A percentile compares a stretch with the other conserved stretches of the same genome.
Evolutionary conservation across 179 eudicot species (phyloP).

Genomic region (Camellia oleifera): DNA sequence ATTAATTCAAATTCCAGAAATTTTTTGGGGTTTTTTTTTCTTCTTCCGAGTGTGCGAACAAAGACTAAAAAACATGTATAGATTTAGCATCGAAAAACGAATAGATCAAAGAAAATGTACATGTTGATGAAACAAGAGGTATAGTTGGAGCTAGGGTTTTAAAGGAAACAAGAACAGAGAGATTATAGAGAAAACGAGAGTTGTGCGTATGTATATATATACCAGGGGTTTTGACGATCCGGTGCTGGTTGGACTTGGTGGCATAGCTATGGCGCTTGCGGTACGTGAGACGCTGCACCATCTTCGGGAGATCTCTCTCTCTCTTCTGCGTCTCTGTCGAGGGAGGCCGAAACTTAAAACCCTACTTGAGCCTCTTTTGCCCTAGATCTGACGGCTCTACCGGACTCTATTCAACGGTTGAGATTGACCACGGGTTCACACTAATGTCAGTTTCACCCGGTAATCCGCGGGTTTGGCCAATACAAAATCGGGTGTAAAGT

Average conservation of each 20-base stretch:
- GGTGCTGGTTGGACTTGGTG: conserved; percentile 75
- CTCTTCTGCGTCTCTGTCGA: conserved; percentile 5
- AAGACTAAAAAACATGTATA: neutral
- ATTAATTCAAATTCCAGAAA: no score
- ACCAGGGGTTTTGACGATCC: conserved; percentile 82
- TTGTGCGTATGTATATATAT: neutral
- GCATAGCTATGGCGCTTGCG: conserved; percentile 77
- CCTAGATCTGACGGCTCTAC: conserved; percentile 30
- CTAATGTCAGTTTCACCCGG: no score
- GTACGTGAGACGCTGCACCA: conserved; percentile 82
- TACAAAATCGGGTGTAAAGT: no score
- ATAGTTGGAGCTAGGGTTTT: neutral
- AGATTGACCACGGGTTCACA: no score
- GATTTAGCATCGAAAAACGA: neutral
- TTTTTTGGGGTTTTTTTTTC: no score
- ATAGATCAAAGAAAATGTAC: neutral
- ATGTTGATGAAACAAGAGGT: neutral
- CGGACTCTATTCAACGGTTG: neutral
- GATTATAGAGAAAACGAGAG: neutral
- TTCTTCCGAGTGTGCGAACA: no score
- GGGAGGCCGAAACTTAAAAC: conserved; percentile 15
- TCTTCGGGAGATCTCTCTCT: conserved; percentile 25
- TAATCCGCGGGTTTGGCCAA: no score
- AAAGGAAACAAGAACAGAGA: neutral
- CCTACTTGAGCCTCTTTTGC: neutral